Conservation (phyloP, 768 basidiomycete genomes). For the Butyriboletus loyo region DNA sequence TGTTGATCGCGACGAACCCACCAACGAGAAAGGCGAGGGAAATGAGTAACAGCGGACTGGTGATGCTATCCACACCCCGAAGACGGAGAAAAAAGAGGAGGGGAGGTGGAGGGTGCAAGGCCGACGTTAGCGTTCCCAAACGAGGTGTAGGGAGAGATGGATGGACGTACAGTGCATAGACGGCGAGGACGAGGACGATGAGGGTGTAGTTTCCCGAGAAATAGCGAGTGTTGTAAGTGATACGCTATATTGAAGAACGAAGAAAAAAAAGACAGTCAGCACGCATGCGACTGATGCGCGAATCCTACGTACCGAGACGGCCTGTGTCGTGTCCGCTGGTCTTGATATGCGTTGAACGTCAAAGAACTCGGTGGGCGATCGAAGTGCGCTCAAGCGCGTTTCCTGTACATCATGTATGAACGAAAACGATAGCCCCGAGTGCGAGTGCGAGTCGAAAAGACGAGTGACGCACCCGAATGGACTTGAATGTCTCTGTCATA, state of each 20-base stretch:
- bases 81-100: not conserved
- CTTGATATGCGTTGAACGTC: slow-evolving; percentile 80
- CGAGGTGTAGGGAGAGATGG: not conserved
- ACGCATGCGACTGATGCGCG: not conserved
- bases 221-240: slow-evolving; percentile 92
- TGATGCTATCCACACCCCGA: slow-evolving; percentile 48
- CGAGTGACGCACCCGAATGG: slow-evolving; percentile 55
- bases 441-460: not conserved
- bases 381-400: slow-evolving; percentile 71
- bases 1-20: slow-evolving; percentile 87
- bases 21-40: slow-evolving; percentile 87
- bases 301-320: slow-evolving; percentile 57
- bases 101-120: too few relatives aligned
- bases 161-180: slow-evolving; percentile 75
- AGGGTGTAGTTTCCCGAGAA: slow-evolving; percentile 90
- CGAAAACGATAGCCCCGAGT: not conserved
- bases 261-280: not conserved
- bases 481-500: slow-evolving; percentile 65
- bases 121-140: not conserved
- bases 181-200: slow-evolving; percentile 70
- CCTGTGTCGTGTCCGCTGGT: slow-evolving; percentile 77
- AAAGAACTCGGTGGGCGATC: slow-evolving; percentile 76
- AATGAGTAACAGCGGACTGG: slow-evolving; percentile 77
- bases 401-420: slow-evolving; percentile 48
- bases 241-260: slow-evolving; percentile 50